phyloP scores from a whole-genome alignment of 2,329 filamentous ascomycete species.

The Biscogniauxia mediterranea region DNA sequence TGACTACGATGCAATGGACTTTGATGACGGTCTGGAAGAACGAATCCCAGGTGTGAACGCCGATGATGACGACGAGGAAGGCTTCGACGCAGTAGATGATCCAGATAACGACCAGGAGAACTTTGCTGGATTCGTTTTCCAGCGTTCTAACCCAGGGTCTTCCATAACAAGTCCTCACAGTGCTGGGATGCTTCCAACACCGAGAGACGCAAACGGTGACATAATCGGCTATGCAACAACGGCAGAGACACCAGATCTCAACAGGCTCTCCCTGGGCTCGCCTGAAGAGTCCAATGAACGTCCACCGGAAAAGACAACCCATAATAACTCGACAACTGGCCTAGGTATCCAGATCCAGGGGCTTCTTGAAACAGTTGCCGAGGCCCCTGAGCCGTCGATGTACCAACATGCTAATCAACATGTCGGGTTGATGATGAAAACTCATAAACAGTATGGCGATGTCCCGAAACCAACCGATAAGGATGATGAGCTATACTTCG shows the following conservation, averaged over 20 bases:
- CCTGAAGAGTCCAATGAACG: slow-evolving; percentile 5
- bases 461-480: slow-evolving; percentile 23
- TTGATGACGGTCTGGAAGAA: slow-evolving; percentile 65
- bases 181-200: slow-evolving; percentile 48
- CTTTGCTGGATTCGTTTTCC: slow-evolving; percentile 59
- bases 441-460: slow-evolving; percentile 11
- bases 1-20: slow-evolving; percentile 63
- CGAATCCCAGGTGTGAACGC: slow-evolving; percentile 59
- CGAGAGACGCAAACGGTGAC: slow-evolving; percentile 53
- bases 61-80: slow-evolving; percentile 45
- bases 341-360: slow-evolving; percentile 49
- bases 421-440: slow-evolving; percentile 13
- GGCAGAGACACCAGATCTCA: slow-evolving; percentile 41
- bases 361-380: slow-evolving; percentile 26
- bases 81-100: slow-evolving; percentile 39
- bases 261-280: slow-evolving; percentile 13
- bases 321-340: slow-evolving; percentile 32
- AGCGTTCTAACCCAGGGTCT: slow-evolving; percentile 52
- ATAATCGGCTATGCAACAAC: slow-evolving; percentile 57
- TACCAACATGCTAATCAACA: slow-evolving; percentile 19
- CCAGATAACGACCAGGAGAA: slow-evolving; percentile 59
- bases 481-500: slow-evolving; percentile 69
- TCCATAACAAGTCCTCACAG: slow-evolving; percentile 49
- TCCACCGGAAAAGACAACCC: slow-evolving; percentile 8
- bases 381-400: slow-evolving; percentile 15